Evolutionary conservation across 2,329 filamentous ascomycete genomes (phyloP), one percentile per base, ranked within the genome.

Genomic region (Atkinsonella texensis): DNA sequence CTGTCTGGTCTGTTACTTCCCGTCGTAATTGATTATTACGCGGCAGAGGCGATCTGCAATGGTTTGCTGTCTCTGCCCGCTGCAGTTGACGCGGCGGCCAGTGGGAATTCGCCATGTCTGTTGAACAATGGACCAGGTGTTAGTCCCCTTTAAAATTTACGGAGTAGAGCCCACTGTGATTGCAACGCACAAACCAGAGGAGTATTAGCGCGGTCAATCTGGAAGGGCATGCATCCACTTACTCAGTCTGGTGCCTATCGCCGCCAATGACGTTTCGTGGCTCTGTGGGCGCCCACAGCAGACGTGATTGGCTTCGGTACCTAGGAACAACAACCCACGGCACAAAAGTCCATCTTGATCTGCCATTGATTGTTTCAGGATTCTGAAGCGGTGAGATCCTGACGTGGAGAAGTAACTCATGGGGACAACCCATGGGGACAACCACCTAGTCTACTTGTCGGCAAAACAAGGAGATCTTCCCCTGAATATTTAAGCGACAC

Each of bases 281-380:
- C n/a, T 4, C 20, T 23, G 20, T 23, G 20, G 20, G 20, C 20
- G 20, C 20, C 41, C 28, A n/a, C 23, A 17, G 20, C 23, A 15
- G 33, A 48, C 13, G 13, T 35, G 46, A 48, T 47, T 38, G 28
- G 28, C 15, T 39, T n/a, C 32, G 32, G 33, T 18, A 18, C 20
- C 20, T 23, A 3, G 20, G 20, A 23, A 41, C 20, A 48, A 39
- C 20, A 39, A 50, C 44, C 41, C 38, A 39, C 33, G 31, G 46
- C 32, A 40, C 35, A 13, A 46, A 49, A 46, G 56, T 50, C 49
- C 53, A 58, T 59, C 55, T 57, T 55, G 56, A 59, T 59, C 55
- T 60, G 52, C 56, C 48, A 51, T 52, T 55, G 55, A 51, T 52
- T 55, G 56, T 58, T 57, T 58, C 57, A 60, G 54, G 43, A 55